phyloP scores from a whole-genome alignment of 495 filamentous ascomycete genomes.

The Talaromyces nanjingensis region DNA sequence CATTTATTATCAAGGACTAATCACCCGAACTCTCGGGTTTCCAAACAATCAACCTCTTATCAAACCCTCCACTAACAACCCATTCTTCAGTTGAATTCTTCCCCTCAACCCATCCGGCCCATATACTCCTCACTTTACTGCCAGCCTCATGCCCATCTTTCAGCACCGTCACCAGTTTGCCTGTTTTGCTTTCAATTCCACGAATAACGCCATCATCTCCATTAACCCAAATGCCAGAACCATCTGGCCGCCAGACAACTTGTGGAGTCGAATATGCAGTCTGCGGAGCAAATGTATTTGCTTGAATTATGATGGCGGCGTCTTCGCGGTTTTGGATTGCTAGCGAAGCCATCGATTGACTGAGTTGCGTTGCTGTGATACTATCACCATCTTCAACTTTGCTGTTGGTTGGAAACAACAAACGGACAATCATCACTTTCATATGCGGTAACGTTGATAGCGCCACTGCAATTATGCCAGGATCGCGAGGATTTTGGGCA shows the following conservation, averaged over 20 bases:
- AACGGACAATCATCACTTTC: constrained; percentile 58
- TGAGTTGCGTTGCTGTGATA: constrained; percentile 31
- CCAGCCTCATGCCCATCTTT: constrained; percentile 50
- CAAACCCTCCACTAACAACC: constrained; percentile 64
- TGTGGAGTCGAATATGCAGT: constrained; percentile 61
- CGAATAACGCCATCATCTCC: constrained; percentile 61
- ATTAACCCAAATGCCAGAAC: constrained; percentile 61
- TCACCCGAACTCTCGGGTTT: constrained; percentile 12
- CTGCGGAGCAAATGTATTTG: constrained; percentile 58
- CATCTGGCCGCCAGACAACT: constrained; percentile 58
- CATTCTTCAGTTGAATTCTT: constrained; percentile 39
- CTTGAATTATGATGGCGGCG: constrained; percentile 51
- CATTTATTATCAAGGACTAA: neutral
- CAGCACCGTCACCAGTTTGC: constrained; percentile 47
- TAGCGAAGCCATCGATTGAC: constrained; percentile 42
- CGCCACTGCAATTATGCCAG: constrained; percentile 51
- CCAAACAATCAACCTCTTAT: constrained; percentile 59
- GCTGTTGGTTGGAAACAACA: constrained; percentile 41
- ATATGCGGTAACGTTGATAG: constrained; percentile 57
- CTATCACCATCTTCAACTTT: neutral
- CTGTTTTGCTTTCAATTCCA: constrained; percentile 55
- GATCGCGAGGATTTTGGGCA: constrained; percentile 48
- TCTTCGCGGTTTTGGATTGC: constrained; percentile 49
- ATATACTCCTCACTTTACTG: constrained; percentile 59
- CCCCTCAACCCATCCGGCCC: constrained; percentile 48